Percentiles rank a stretch among this genome's conserved stretches.
Conservation (phyloP, 371 early-diverging fungal species). For the Mucor saturninus region DNA sequence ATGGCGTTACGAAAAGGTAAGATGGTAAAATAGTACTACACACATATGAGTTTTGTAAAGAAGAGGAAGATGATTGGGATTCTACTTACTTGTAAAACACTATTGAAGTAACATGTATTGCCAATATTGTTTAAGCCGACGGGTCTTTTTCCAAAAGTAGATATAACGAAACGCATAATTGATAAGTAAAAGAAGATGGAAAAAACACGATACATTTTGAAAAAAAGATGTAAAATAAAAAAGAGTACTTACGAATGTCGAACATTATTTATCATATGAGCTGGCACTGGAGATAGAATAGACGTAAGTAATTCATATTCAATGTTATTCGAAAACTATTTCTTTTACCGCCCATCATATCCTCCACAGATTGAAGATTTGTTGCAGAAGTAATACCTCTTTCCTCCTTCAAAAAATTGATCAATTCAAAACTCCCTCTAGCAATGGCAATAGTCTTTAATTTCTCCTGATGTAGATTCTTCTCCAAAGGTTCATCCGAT, state of each 20-base stretch:
- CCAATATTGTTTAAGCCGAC: constrained; percentile 86
- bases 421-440: constrained; percentile 32
- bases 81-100: constrained; percentile 64
- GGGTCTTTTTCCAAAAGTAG: constrained; percentile 40
- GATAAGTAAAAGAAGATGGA: neutral
- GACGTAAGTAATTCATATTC: neutral
- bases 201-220: neutral
- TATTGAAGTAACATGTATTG: constrained; percentile 93
- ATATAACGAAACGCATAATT: neutral
- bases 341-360: constrained; percentile 24
- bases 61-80: too few relatives aligned
- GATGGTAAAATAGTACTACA: constrained; percentile 81
- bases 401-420: constrained; percentile 33
- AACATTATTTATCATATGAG: constrained; percentile 19
- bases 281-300: constrained; percentile 18
- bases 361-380: constrained; percentile 9
- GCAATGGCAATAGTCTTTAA: constrained; percentile 39
- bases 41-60: neutral
- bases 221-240: neutral
- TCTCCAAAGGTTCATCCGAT: constrained; percentile 41
- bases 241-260: constrained; percentile 17
- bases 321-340: too few relatives aligned
- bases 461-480: constrained; percentile 32
- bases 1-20: constrained; percentile 67
- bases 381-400: constrained; percentile 19